Base-by-base conservation (phyloP, 2,329 filamentous ascomycete species). In the Exophiala dermatitidis region DNA sequence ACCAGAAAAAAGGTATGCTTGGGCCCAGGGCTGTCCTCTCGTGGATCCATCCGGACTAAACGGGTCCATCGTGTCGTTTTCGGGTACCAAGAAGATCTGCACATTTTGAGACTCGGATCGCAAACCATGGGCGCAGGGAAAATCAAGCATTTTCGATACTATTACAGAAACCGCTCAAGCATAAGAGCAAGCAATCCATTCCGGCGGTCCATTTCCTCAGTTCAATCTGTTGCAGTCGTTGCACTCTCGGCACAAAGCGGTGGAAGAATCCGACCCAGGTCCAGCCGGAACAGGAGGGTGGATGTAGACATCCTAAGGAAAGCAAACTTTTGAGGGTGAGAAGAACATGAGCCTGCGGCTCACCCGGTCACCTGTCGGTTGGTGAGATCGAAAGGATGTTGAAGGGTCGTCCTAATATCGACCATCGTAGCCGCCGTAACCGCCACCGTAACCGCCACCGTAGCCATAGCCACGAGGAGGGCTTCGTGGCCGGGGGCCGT, bases 391-490 rank as follows among this genome's bases (percentile, higher is more conserved):
- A 12, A 38, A 12, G 10, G 7, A 38, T 4, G 36, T 8, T 38
- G 33, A 46, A 40, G 8, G 19, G 30, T 37, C 29, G 28, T 36
- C 40, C 54, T 60, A 63, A 42, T 62, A 62, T 38, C 59, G 58
- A 38, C 60, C 51, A 45, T 62, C 60, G 40, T 63, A 19, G 19
- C 19, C 19, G 19, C 19, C 60, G 45, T 63, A 63, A 32, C 59
- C 56, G 12, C 36, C 36, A 42, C 58, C 50, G 40, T 59, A 60
- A 42, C 60, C 56, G 28, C 57, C 59, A 26, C 56, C 54, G 48
- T 58, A 57, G 30, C 59, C 57, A 48, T 61, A 61, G 19, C 49
- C 51, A 9, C 61, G 61, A 37, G 60, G 58, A 12, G 61, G 61
- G 42, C 56, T 62, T 36, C 61, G 36, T 28, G 61, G 58, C 12